Percentiles rank a stretch among this genome's conserved stretches.
phyloP scores from a whole-genome alignment of 2,329 filamentous ascomycete species.

The Pseudopyrenochaeta lycopersici region DNA sequence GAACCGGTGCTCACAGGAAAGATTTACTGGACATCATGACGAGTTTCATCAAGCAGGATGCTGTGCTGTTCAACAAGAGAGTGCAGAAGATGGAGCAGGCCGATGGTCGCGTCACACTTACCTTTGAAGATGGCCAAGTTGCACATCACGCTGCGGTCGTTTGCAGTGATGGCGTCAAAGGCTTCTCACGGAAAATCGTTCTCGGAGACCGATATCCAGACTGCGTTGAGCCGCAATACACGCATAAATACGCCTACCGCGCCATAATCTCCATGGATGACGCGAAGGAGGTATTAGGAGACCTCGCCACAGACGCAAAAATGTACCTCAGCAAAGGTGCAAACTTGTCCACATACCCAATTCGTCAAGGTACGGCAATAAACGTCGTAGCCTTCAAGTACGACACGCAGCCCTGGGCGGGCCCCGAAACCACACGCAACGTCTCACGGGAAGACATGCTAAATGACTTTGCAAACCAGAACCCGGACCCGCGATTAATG shows the following conservation, averaged over 20 bases:
- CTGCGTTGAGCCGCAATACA: slow-evolving; percentile 32
- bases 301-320: slow-evolving; percentile 39
- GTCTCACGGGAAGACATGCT: slow-evolving; percentile 34
- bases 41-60: slow-evolving; percentile 51
- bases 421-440: slow-evolving; percentile 14
- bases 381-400: slow-evolving; percentile 34
- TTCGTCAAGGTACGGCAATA: slow-evolving; percentile 27
- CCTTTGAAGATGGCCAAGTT: slow-evolving; percentile 49
- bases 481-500: slow-evolving; percentile 22
- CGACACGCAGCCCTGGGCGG: slow-evolving; percentile 21
- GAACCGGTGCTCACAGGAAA: slow-evolving; percentile 54
- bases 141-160: slow-evolving; percentile 52
- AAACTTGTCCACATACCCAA: slow-evolving; percentile 34
- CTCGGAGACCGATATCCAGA: slow-evolving; percentile 23
- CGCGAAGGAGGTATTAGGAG: slow-evolving; percentile 49
- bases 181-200: slow-evolving; percentile 28
- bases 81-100: slow-evolving; percentile 41
- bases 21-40: slow-evolving; percentile 58
- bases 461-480: slow-evolving; percentile 23
- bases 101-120: slow-evolving; percentile 47
- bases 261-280: slow-evolving; percentile 45
- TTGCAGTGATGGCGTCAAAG: slow-evolving; percentile 60
- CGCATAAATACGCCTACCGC: slow-evolving; percentile 38
- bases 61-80: slow-evolving; percentile 40
- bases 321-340: slow-evolving; percentile 34